Evolutionary conservation across 164 flowering plant species (phyloP), one percentile per base, ranked within the genome.

Genomic region (Pachysandra terminalis): DNA sequence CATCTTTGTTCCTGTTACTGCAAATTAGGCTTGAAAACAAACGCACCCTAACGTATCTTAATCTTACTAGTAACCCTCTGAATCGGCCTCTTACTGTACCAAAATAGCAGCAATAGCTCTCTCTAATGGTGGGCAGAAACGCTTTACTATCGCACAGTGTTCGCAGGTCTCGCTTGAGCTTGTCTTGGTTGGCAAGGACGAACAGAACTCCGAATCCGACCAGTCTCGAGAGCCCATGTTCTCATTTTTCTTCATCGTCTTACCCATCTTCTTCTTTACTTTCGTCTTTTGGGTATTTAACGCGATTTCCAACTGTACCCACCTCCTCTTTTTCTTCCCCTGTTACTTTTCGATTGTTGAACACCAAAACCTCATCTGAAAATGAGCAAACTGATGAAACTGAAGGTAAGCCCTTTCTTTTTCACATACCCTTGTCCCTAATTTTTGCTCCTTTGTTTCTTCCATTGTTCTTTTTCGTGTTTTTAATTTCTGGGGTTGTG

Each of bases 281-380:
- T 40, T 27, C 62, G 22, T 48, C 63, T 40, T 26, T 32, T 45
- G 40, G 41, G 27, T 57, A 19, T 65, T 51, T 70, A 67, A 28
- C 32, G 54, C 62, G 66, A 25, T 55, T 61, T 49, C 63, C 54
- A 23, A n/a, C 3, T 5, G 64, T 54, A 21, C 67, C 72, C 69
- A 40, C 53, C 23, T 76, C 62, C 56, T 24, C 60, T 48, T 23
- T 51, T 71, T 19, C 70, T 65, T 70, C 74, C 35, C 61, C 72
- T 69, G 22, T 58, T 15, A n/a, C 67, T 65, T 65, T 53, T 45
- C 69, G 75, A 27, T 65, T 51, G 19, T 19, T 69, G 21, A 63
- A 27, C 28, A 53, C 72, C 37, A 37, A 41, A 37, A 57, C 66
- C 59, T 62, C 76, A 2, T 21, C 19, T 53, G 13, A 35, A 28